A percentile compares a stretch with the other conserved stretches of the same genome.
Conservation (phyloP, 2,329 filamentous ascomycete species). For the Magnaporthiopsis poae region DNA sequence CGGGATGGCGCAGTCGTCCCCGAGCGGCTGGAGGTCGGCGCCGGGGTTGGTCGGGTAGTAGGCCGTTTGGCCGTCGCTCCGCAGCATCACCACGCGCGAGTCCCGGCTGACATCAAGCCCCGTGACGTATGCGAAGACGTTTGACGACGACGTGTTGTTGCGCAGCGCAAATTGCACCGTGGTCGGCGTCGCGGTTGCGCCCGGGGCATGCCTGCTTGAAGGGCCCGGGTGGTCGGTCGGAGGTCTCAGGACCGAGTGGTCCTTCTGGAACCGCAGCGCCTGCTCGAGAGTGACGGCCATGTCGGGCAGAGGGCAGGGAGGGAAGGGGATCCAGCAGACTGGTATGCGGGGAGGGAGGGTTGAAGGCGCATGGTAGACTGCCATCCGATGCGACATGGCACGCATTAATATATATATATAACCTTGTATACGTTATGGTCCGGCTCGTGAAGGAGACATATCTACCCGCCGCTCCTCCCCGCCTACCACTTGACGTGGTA, state of each 20-base stretch:
- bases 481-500: too few species aligned
- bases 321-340: background rate
- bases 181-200: constrained; percentile 9
- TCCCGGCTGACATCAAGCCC: constrained; percentile 52
- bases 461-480: background rate
- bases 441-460: background rate
- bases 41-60: constrained; percentile 55
- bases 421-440: background rate
- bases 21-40: constrained; percentile 38
- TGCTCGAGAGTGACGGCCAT: constrained; percentile 17
- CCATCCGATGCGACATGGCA: background rate
- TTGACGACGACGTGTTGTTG: constrained; percentile 54
- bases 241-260: constrained; percentile 15
- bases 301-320: background rate
- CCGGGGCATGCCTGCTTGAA: background rate
- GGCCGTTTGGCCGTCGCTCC: constrained; percentile 54
- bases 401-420: background rate
- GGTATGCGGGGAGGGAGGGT: background rate
- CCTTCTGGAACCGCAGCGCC: constrained; percentile 17
- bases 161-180: constrained; percentile 52
- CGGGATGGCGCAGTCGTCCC: constrained; percentile 50
- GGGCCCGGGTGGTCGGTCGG: background rate
- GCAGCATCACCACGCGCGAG: constrained; percentile 51
- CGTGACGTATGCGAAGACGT: constrained; percentile 61
- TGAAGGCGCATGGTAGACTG: too few species aligned